phyloP scores from a whole-genome alignment of 1,284 basidiomycete species.

The Jaminaea rosea region DNA sequence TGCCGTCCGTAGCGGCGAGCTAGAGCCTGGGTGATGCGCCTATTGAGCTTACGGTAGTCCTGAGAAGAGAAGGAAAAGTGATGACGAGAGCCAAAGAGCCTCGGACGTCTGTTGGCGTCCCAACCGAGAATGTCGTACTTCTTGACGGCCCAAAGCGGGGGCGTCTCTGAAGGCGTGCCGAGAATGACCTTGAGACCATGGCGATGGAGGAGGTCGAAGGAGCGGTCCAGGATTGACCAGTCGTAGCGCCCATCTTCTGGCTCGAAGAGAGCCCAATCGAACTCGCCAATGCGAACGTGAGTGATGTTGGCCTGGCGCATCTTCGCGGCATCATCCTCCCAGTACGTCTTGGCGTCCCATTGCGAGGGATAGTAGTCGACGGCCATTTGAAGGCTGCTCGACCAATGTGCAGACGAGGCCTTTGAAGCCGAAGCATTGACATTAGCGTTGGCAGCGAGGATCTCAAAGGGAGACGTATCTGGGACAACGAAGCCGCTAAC shows the following conservation, averaged over 20 bases:
- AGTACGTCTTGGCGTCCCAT: slow-evolving; percentile 16
- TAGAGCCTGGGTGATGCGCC: slow-evolving; percentile 17
- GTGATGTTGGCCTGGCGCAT: slow-evolving; percentile 20
- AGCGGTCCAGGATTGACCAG: slow-evolving; percentile 16
- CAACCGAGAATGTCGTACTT: slow-evolving; percentile 25
- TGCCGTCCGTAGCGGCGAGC: slow-evolving; percentile 21
- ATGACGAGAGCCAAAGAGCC: slow-evolving; percentile 18
- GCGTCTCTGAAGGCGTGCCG: slow-evolving; percentile 22
- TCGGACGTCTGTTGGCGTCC: slow-evolving; percentile 13
- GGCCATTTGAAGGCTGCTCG: slow-evolving; percentile 17
- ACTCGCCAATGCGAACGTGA: slow-evolving; percentile 25
- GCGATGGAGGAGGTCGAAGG: slow-evolving; percentile 14
- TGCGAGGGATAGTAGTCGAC: slow-evolving; percentile 30
- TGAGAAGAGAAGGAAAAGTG: slow-evolving; percentile 20
- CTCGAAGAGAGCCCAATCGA: slow-evolving; percentile 27
- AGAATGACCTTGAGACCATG: slow-evolving; percentile 27
- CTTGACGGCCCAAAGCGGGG: slow-evolving; percentile 23
- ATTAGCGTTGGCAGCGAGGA: too few species aligned
- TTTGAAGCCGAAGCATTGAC: too few species aligned
- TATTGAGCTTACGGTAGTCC: slow-evolving; percentile 20
- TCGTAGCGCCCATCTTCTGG: slow-evolving; percentile 22
- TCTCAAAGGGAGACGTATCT: too few species aligned
- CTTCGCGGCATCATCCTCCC: slow-evolving; percentile 16
- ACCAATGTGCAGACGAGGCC: too few species aligned
- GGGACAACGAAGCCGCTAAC: too few species aligned